These are phyloP conservation scores for Trypanosoma mega DNA, from an alignment of 208 protist genomes.

Conservation along the genomic window DNA sequence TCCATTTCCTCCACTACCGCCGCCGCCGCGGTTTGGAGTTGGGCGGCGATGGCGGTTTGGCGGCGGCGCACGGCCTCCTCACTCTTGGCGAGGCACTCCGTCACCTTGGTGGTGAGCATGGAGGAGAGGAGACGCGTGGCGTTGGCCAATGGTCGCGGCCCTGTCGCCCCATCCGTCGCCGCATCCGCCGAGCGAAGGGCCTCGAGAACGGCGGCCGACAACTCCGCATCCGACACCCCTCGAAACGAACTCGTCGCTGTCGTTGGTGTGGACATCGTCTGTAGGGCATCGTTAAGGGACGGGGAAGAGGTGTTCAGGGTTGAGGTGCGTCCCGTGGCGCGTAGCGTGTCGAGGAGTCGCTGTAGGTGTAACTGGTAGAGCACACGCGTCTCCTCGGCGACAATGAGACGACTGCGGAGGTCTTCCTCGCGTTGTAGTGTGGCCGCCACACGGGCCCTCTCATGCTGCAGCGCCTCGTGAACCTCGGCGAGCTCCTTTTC, in stretches of 20 bases:
- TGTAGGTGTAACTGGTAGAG: constrained; percentile 16
- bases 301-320: neutral
- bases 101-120: constrained; percentile 13
- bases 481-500: constrained; percentile 15
- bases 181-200: neutral
- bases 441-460: constrained; percentile 7
- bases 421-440: constrained; percentile 19
- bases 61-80: constrained; percentile 1
- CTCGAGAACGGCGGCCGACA: neutral
- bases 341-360: constrained; percentile 17
- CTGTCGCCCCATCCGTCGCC: neutral
- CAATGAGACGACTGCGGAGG: constrained; percentile 12
- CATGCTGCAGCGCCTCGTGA: constrained; percentile 16
- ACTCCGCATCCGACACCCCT: neutral
- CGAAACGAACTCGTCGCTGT: neutral
- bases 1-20: constrained; percentile 15
- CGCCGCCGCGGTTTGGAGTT: constrained; percentile 1
- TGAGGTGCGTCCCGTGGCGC: neutral
- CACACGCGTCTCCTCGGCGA: constrained; percentile 18
- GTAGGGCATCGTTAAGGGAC: neutral
- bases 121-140: constrained; percentile 4
- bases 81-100: constrained; percentile 8
- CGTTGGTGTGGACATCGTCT: neutral
- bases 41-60: constrained; percentile 6
- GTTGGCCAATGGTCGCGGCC: neutral